Base-by-base conservation (phyloP, 2,329 filamentous ascomycete species). In the Polytolypa hystricis region DNA sequence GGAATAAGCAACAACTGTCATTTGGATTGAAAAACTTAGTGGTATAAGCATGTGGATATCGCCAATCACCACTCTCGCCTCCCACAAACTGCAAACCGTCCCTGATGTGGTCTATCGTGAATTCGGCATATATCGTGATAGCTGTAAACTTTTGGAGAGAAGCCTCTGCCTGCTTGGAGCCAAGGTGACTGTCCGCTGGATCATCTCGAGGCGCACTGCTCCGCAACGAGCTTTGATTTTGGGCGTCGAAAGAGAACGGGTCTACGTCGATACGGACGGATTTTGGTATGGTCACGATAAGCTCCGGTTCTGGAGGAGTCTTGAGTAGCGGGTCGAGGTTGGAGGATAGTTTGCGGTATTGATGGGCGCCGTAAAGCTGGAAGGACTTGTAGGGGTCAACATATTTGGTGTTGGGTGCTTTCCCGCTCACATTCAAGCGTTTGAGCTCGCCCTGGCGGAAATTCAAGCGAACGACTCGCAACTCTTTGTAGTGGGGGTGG, bases 81-180 rank as follows among this genome's bases (percentile, higher is more conserved):
- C 91, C 87, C 11, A 93, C 84, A 60, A 95, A 98, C 42, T 95
- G 87, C 40, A 96, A 60, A 15, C 85, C 89, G 56, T 98, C 91
- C 30, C 84, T 73, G 34, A 87, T 79, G 47, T 76, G 75, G 34
- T 75, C 76, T 21, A 84, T 75, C 15, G 70, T 67, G 53, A 94
- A 98, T 21, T 91, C 83, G 39, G 95, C 81, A 31, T 72, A 70
- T 30, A 84, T 55, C 32, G 65, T 71, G 33, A 84, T 53, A n/a
- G 75, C 69, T 36, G 71, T 70, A 52, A 74, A 82, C 40, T 63
- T 59, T 7, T 62, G 60, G 17, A 62, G 50, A 11, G 57, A 54
- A 2, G 59, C 56, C 25, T 66, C 62, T 16, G 56, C 40, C 2
- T 52, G 42, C 38, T 54, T 61, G 12, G 57, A 41, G 35, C 53